phyloP scores from a whole-genome alignment of 2,329 filamentous ascomycete genomes.

The Biscogniauxia mediterranea region DNA sequence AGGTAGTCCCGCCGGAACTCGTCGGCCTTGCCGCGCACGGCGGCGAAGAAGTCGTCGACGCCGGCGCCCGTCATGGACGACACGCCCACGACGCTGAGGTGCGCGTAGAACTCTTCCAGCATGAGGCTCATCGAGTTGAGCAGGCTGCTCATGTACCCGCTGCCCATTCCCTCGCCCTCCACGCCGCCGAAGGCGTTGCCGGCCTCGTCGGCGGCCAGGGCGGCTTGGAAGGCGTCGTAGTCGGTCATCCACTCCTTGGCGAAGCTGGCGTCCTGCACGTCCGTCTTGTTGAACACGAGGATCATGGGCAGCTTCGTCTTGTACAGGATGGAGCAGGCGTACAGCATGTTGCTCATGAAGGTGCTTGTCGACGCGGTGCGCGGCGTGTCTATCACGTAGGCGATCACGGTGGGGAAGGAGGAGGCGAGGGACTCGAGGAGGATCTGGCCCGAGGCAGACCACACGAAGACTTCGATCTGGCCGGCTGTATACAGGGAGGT shows the following conservation, averaged over 20 bases:
- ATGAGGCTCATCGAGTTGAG: conserved; percentile 98
- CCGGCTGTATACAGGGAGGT: conserved; percentile 62
- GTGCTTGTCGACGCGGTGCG: conserved; percentile 90
- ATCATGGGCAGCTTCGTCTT: conserved; percentile 99
- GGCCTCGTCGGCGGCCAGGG: conserved; percentile 77
- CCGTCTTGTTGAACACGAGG: conserved; percentile 98
- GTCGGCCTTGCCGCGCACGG: conserved; percentile 79
- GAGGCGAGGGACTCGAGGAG: conserved; percentile 89
- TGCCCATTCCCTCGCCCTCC: conserved; percentile 70
- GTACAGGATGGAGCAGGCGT: conserved; percentile 97
- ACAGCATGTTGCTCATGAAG: conserved; percentile 99
- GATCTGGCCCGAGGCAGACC: conserved; percentile 94
- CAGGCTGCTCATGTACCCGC: conserved; percentile 93
- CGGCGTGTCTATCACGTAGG: conserved; percentile 96
- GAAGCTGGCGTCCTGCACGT: conserved; percentile 86
- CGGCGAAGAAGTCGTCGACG: conserved; percentile 89
- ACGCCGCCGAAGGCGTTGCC: conserved; percentile 71
- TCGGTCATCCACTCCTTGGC: conserved; percentile 99
- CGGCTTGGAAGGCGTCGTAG: conserved; percentile 91
- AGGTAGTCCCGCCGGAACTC: conserved; percentile 92
- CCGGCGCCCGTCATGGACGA: conserved; percentile 90
- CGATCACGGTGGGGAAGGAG: conserved; percentile 93
- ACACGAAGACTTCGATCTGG: conserved; percentile 98
- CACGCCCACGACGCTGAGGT: conserved; percentile 89
- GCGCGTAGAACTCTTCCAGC: conserved; percentile 95